Base-by-base conservation (phyloP, 164 flowering plant genomes). In the Sedum album region DNA sequence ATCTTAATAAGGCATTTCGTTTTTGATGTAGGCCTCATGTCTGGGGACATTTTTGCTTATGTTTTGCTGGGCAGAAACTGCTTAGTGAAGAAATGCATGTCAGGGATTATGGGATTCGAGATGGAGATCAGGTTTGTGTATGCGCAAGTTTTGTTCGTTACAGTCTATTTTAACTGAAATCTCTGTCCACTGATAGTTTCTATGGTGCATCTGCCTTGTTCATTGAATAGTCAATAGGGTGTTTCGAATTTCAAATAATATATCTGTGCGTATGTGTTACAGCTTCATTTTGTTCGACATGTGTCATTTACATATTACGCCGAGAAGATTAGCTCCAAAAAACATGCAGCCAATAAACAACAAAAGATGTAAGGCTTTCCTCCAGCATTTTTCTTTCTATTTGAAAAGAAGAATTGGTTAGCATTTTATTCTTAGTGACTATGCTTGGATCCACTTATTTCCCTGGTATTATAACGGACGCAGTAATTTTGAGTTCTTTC, bases 21-120 rank as follows among this genome's bases (percentile, higher is more conserved):
- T 57, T 13, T 55, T 71, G 31, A 26, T 82, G 78, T 31, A 90
- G 96, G 96, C 71, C 82, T 21, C 92, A 86, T 72, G 89, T 90
- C 2, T 93, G 98, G 96, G 85, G 89, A 3, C 96, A 87, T 70
- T 93, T 93, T 75, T 93, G 98, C 82, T 75, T 93, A 48, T 79
- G 77, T 70, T 89, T 74, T 76, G 75, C 80, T 23, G 86, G 85
- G 60, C 76, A 79, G 67, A 88, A 85, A 80, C 82, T 90, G 49
- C 30, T 87, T 20, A 67, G 44, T 31, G 89, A 88, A 68, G 77
- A 73, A 18, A 84, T 74, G 13, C 48, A 60, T 49, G 75, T 93
- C 31, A 67, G 64, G 23, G 31, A 69, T 71, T 81, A 77, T 65
- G 89, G 87, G 69, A 79, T 93, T 73, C 85, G 72, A 70, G 96